Base-by-base conservation (phyloP, 805 yeast species). In the Saccharomycopsis lassenensis region DNA sequence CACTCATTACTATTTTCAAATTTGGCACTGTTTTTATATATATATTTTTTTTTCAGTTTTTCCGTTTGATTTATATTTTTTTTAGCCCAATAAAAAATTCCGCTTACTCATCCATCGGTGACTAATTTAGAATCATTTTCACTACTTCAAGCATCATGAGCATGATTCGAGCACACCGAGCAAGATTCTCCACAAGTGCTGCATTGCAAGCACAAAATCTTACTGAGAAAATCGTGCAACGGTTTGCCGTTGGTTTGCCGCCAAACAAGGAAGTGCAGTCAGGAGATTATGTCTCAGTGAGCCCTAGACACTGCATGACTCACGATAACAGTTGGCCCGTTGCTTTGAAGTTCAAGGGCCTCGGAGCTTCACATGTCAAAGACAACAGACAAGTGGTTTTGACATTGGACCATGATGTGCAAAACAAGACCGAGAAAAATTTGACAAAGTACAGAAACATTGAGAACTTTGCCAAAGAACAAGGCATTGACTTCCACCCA, bases 281-380 rank as follows among this genome's bases (percentile, higher is more conserved):
- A 31, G 98, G 97, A 10, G 99, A 91, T 62, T 91, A 87, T 60
- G 97, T 93, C 35, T 74, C 95, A 2, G 89, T 91, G 54, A 71
- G 65, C 51, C 99, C 99, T 3, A 89, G 94, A 2, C 94, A 91
- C 62, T 93, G 96, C 58, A 91, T 91, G 99, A 85, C 97, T 11
- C 99, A 91, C 58, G 99, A 91, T 59, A 91, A 91, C 61, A 79
- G 96, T 29, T 93, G 99, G 98, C 99, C 99, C 1, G 96, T 91
- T 12, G 98, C 98, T 1, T 68, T 89, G 53, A 91, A 91, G 62
- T 91, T 91, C 63, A 84, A 73, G 77, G 94, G 94, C 4, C 68
- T 91, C 24, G 98, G 98, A 1, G 96, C 96, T 24, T 72, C 73
- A 15, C 65, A 73, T 43, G 83, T 91, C 40, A 73, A 77, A 48